A percentile compares a stretch with the other conserved stretches of the same genome.
phyloP scores from a whole-genome alignment of 108 stramenopile species.

The Fistulifera solaris region DNA sequence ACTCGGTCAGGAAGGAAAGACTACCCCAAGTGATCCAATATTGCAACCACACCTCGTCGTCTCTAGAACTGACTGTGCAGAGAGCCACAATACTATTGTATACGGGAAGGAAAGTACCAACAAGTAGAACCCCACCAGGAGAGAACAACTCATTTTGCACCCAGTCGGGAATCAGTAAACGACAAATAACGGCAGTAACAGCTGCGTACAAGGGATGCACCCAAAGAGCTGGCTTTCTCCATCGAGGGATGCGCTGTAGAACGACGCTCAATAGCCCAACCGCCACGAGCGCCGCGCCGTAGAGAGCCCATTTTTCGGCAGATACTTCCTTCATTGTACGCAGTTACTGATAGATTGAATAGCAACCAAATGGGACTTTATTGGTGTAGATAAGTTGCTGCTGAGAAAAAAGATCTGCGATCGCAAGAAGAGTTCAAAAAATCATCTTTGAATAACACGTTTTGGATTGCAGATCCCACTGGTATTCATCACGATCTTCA shows the following conservation, averaged over 20 bases:
- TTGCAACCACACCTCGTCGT: slow-evolving; percentile 31
- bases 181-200: slow-evolving; percentile 3
- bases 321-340: slow-evolving; percentile 20
- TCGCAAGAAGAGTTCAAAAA: too few species aligned
- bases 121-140: slow-evolving; percentile 23
- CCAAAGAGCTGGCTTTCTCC: slow-evolving; percentile 15
- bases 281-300: slow-evolving; percentile 15
- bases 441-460: too few species aligned
- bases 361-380: too few species aligned
- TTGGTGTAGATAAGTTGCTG: too few species aligned
- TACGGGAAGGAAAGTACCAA: slow-evolving; percentile 26
- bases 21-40: slow-evolving; percentile 18
- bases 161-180: slow-evolving; percentile 21
- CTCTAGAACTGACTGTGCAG: slow-evolving; percentile 17
- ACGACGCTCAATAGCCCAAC: slow-evolving; percentile 6
- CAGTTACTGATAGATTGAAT: too few species aligned
- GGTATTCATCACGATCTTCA: too few species aligned
- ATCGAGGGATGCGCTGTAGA: slow-evolving; percentile 18
- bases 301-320: slow-evolving; percentile 21
- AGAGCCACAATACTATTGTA: slow-evolving; percentile 22
- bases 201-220: slow-evolving; percentile 20
- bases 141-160: slow-evolving; percentile 40
- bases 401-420: too few species aligned
- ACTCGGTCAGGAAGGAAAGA: slow-evolving; percentile 14
- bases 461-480: too few species aligned